Evolutionary conservation across 768 basidiomycete species (phyloP), one percentile per base, ranked within the genome.

Genomic region (Piloderma croceum): DNA sequence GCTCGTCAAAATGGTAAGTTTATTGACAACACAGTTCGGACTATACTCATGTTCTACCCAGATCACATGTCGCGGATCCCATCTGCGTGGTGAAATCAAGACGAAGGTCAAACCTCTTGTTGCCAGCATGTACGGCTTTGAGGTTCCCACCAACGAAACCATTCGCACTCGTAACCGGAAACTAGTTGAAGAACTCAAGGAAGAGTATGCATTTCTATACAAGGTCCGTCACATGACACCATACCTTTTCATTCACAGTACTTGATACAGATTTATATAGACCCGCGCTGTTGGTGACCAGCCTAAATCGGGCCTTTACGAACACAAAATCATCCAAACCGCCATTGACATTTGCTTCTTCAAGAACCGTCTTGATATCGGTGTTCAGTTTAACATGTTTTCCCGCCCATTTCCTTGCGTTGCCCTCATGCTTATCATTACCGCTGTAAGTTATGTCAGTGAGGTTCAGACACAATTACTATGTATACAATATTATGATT

Each of bases 51-150:
- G 12, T 21, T 15, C 25, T 34, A 5, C n/a, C 13, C 20, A 56
- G 54, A 47, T 53, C 24, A 37, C 47, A 17, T 37, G 12, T n/a
- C 52, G 50, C 1, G 43, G 37, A 7, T 44, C 52, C 2, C 54
- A 53, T 5, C 19, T 51, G 3, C 52, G 52, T 3, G 54, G 54
- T 3, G 52, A 56, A 44, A 20, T 50, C 18, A 56, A 56, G 41
- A 53, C 49, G 6, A 51, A 52, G 42, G 20, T 39, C 11, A 17
- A 29, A 20, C 43, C 53, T 3, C 31, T 54, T 17, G 42, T 42
- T 13, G 50, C 50, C 15, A 9, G 31, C n/a, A 23, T 43, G 7
- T 50, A 32, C 29, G 43, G 39, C 1, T 51, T 54, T 36, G 41
- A 46, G 24, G 45, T 31, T 24, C 44, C 46, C 11, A 24, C 45